These are phyloP conservation scores for Neoascochyta sp. DNA, from an alignment of 2,329 filamentous ascomycete genomes.

Conservation along the genomic window DNA sequence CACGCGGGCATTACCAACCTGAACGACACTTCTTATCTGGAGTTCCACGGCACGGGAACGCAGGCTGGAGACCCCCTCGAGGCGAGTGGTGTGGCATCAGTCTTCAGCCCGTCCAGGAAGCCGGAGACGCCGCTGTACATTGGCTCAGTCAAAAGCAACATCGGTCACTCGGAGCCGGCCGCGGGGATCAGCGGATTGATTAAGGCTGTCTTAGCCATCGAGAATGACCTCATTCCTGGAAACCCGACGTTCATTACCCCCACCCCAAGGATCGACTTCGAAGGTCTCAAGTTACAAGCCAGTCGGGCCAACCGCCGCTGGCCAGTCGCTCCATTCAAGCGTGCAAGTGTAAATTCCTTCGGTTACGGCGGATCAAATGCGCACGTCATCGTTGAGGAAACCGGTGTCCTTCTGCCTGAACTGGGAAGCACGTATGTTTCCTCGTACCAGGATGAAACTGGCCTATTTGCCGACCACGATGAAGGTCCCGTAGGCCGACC, in stretches of 20 bases:
- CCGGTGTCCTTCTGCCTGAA: neutral
- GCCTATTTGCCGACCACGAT: neutral
- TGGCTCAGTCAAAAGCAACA: conserved; percentile 33
- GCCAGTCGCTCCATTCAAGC: neutral
- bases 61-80: conserved; percentile 44
- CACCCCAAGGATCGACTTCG: conserved; percentile 8
- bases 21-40: conserved; percentile 22
- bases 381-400: conserved; percentile 21
- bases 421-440: conserved; percentile 1
- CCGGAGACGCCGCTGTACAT: conserved; percentile 2
- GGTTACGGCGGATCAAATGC: conserved; percentile 25
- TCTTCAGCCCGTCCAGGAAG: conserved; percentile 5
- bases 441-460: conserved; percentile 1
- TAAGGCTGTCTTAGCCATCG: conserved; percentile 37
- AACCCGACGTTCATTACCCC: conserved; percentile 13
- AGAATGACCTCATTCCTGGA: conserved; percentile 31
- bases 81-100: conserved; percentile 6
- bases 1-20: conserved; percentile 31
- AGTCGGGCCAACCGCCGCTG: conserved; percentile 12
- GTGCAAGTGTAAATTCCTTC: conserved; percentile 22
- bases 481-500: conserved; percentile 2
- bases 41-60: conserved; percentile 54
- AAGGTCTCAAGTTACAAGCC: neutral
- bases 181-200: conserved; percentile 34
- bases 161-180: conserved; percentile 42